Evolutionary conservation across 2,329 filamentous ascomycete genomes (phyloP).

Genomic region (Exophiala phaeomuriformis): DNA sequence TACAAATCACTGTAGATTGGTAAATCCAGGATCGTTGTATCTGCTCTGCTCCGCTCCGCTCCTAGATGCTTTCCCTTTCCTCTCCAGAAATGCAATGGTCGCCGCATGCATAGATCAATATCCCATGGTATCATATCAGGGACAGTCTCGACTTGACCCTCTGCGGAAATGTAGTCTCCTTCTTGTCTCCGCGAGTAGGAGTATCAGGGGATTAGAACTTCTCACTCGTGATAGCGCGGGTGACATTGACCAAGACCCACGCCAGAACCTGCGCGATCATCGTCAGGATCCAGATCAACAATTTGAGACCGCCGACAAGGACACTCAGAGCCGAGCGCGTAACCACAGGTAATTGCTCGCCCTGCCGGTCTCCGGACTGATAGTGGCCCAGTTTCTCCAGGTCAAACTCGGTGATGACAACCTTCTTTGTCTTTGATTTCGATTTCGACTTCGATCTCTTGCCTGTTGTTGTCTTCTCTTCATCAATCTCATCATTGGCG

Average conservation of each 20-base stretch:
- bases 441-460: constrained; percentile 16
- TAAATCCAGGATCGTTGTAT: no score
- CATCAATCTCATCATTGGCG: constrained; percentile 1
- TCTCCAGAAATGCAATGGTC: no score
- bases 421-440: constrained; percentile 30
- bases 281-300: constrained; percentile 35
- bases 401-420: constrained; percentile 40
- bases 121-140: no score
- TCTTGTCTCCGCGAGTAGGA: no score
- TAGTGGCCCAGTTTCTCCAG: constrained; percentile 40
- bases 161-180: no score
- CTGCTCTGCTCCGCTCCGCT: no score
- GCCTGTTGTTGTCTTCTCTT: constrained; percentile 1
- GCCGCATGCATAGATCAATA: no score
- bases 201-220: constrained; percentile 31
- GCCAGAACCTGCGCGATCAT: constrained; percentile 36
- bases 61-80: no score
- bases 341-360: constrained; percentile 36
- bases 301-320: constrained; percentile 35
- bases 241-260: constrained; percentile 37
- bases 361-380: constrained; percentile 33
- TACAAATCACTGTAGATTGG: no score
- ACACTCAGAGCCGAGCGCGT: constrained; percentile 33
- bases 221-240: constrained; percentile 37
- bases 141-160: no score